Percentiles rank a stretch among this genome's conserved stretches.
These are phyloP conservation scores for Pythium apleroticum DNA, from an alignment of 352 stramenopile species.

Conservation along the genomic window DNA sequence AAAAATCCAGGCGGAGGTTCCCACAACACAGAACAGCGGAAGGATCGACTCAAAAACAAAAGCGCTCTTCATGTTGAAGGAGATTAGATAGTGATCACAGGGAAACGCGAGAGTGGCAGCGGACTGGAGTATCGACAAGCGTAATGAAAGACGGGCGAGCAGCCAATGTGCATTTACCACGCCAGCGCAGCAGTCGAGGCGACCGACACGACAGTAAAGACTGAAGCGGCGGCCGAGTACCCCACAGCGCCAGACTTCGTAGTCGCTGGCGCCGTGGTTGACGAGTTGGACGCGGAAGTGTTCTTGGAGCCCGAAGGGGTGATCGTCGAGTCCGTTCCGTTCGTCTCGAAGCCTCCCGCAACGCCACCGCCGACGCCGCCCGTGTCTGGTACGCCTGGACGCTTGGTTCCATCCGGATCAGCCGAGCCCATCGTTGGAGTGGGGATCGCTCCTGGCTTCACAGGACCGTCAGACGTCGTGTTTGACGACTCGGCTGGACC, in stretches of 20 bases:
- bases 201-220: constrained; percentile 21
- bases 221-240: constrained; percentile 1
- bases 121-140: too few relatives aligned
- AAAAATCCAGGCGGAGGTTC: background rate
- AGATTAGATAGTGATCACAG: constrained; percentile 1
- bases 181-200: constrained; percentile 15
- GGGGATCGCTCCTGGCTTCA: constrained; percentile 19
- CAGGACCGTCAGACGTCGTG: constrained; percentile 11
- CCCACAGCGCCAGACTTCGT: constrained; percentile 9
- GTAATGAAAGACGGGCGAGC: too few relatives aligned
- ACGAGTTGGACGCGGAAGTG: background rate
- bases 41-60: background rate
- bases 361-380: constrained; percentile 14
- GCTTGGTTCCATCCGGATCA: constrained; percentile 2
- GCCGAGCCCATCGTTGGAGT: background rate
- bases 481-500: constrained; percentile 11
- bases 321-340: background rate
- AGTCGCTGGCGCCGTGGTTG: constrained; percentile 9
- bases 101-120: background rate
- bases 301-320: background rate
- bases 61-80: background rate
- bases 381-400: too few relatives aligned
- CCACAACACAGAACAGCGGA: background rate
- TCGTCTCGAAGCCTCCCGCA: constrained; percentile 1
- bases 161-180: constrained; percentile 12